Base-by-base conservation (phyloP, 2,329 filamentous ascomycete species). In the Bipolaris bicolor region DNA sequence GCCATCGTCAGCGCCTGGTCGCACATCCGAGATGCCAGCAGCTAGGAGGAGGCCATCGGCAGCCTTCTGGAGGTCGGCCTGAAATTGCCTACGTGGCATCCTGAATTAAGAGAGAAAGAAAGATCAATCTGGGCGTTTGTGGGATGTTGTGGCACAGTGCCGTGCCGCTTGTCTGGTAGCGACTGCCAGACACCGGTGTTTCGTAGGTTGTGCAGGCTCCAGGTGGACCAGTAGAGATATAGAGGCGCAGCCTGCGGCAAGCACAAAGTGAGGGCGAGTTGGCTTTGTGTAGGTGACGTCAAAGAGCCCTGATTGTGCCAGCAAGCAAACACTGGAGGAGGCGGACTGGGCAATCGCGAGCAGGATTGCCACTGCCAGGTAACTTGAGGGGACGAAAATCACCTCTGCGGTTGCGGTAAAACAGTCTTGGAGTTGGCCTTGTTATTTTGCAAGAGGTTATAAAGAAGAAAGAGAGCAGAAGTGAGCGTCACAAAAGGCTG, bases 51-150 rank as follows among this genome's bases (percentile, higher is more conserved):
- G 68, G 39, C 70, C 67, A 13, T 68, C 58, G 6, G 74, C 77
- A 7, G 76, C 80, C 41, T 77, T 75, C 26, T 72, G 78, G 68
- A 81, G 77, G 70, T 93, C 89, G 49, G 80, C 78, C 46, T 86
- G 80, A 73, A 90, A 93, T 34, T 84, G 82, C 67, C 83, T 84
- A 57, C 87, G 83, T 62, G 87, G 83, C 90, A 92, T 92, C 53
- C 13, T 75, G 36, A 3, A 13, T 31, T 31, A 10, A 31, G 3
- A 13, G 7, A 31, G 29, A 31, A 29, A 7, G 29, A 31, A 15
- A 34, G 10, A 26, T 10, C 15, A 49, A 24, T 7, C 3, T 22
- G 2, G 5, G 31, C 33, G 13, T 15, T 15, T 4, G 18, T 47
- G 44, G 20, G 11, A 29, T 3, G 16, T 11, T 20, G 13, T 43